These are phyloP conservation scores for Backusella macrospora DNA, from an alignment of 192 early-diverging fungal species.

Conservation along the genomic window DNA sequence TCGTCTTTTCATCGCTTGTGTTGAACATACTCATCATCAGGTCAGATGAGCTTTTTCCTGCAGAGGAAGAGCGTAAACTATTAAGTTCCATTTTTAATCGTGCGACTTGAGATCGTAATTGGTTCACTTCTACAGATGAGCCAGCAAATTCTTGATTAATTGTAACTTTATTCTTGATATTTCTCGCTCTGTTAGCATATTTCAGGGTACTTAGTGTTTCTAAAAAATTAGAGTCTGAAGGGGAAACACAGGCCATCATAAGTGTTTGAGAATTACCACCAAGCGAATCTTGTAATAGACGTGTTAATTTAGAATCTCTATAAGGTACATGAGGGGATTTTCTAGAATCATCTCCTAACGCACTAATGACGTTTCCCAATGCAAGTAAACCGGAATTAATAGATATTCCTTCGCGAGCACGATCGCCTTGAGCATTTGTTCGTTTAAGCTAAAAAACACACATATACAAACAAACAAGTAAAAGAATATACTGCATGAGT, in stretches of 20 bases:
- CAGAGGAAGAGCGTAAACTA: neutral
- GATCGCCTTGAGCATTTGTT: constrained; percentile 89
- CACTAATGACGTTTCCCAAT: constrained; percentile 97
- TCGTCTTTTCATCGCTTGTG: neutral
- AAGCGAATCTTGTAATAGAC: constrained; percentile 94
- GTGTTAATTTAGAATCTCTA: constrained; percentile 95
- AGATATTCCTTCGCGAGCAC: constrained; percentile 93
- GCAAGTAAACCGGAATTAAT: constrained; percentile 98
- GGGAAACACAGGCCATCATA: constrained; percentile 94
- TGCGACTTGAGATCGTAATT: constrained; percentile 53
- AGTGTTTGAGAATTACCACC: constrained; percentile 94
- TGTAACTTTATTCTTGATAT: constrained; percentile 84
- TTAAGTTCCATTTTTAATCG: constrained; percentile 52
- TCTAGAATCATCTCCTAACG: constrained; percentile 74
- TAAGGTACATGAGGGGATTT: constrained; percentile 85
- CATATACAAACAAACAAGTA: neutral
- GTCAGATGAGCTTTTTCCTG: neutral
- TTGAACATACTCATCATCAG: neutral
- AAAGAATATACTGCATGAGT: neutral
- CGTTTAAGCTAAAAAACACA: constrained; percentile 78
- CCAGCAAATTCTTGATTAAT: constrained; percentile 56
- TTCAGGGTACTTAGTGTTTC: constrained; percentile 96
- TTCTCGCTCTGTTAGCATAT: constrained; percentile 94
- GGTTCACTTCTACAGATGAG: constrained; percentile 51
- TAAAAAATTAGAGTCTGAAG: constrained; percentile 78